Conservation (phyloP, 2,329 filamentous ascomycete species). For the Botrytis deweyae region DNA sequence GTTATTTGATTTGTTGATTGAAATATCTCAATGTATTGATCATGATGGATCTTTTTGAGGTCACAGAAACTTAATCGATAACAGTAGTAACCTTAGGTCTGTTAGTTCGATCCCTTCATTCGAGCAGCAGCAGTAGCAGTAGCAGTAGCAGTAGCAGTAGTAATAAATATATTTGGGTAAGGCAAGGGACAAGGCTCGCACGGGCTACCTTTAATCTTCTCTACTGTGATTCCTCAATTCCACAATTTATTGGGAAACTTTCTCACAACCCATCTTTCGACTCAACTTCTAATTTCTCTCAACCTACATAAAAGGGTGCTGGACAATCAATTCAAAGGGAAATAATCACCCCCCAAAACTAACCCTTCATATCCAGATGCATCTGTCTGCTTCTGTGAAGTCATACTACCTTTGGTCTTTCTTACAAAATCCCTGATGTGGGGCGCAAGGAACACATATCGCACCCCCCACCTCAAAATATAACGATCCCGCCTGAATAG, state of each 20-base stretch:
- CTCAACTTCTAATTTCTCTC: neutral
- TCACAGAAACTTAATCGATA: neutral
- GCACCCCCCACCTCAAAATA: slow-evolving; percentile 29
- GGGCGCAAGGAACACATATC: slow-evolving; percentile 36
- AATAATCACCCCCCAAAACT: neutral
- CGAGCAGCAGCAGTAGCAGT: neutral
- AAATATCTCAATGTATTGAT: neutral
- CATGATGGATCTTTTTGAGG: neutral
- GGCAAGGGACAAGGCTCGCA: slow-evolving; percentile 5
- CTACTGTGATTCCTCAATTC: neutral
- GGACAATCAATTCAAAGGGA: slow-evolving; percentile 11
- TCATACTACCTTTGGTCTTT: slow-evolving; percentile 37
- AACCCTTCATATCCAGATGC: slow-evolving; percentile 38
- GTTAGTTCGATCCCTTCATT: neutral
- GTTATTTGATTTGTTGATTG: neutral
- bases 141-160: neutral
- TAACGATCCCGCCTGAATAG: slow-evolving; percentile 27
- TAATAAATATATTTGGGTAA: neutral
- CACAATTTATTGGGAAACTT: slow-evolving; percentile 13
- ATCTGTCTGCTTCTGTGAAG: slow-evolving; percentile 38
- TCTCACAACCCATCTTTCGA: neutral
- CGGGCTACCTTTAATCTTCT: slow-evolving; percentile 1
- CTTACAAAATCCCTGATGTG: slow-evolving; percentile 41
- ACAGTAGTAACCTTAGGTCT: neutral
- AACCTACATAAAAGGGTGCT: neutral